Evolutionary conservation across 306 rosid genomes (phyloP).

Genomic region (Quercus suber): DNA sequence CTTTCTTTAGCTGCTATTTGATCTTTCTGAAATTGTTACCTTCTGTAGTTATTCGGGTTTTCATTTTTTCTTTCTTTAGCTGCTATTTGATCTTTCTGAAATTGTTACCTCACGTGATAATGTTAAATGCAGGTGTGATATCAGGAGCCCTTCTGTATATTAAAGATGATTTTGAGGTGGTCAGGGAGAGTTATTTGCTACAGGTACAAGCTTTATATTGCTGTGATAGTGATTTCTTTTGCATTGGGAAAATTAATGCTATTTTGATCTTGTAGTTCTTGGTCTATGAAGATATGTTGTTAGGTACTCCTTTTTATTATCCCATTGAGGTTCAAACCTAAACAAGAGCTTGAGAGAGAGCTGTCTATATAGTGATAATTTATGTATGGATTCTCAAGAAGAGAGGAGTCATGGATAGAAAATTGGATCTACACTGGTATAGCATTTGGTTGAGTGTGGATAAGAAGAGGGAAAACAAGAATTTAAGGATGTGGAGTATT

Average conservation of each 20-base stretch:
- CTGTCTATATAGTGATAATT: background rate
- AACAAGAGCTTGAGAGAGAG: background rate
- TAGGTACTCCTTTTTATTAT: background rate
- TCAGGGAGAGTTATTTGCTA: conserved; percentile 46
- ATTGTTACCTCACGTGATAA: background rate
- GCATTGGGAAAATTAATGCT: background rate
- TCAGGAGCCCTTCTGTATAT: conserved; percentile 58
- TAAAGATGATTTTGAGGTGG: conserved; percentile 57
- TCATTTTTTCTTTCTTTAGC: background rate
- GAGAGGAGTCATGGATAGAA: background rate
- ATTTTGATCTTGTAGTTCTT: background rate
- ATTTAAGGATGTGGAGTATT: background rate
- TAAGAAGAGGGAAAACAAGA: background rate
- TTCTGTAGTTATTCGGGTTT: background rate
- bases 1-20: background rate
- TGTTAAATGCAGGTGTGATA: conserved; percentile 46
- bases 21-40: background rate
- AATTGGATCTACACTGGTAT: background rate
- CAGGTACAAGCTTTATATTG: conserved; percentile 33
- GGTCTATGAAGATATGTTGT: background rate
- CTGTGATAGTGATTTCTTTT: background rate
- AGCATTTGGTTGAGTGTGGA: background rate
- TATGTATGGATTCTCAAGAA: background rate
- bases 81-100: background rate
- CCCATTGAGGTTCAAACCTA: background rate